Percentiles rank a stretch among this genome's conserved stretches.
Conservation (phyloP, 257 asterid genomes). For the Gentiana macrophylla region DNA sequence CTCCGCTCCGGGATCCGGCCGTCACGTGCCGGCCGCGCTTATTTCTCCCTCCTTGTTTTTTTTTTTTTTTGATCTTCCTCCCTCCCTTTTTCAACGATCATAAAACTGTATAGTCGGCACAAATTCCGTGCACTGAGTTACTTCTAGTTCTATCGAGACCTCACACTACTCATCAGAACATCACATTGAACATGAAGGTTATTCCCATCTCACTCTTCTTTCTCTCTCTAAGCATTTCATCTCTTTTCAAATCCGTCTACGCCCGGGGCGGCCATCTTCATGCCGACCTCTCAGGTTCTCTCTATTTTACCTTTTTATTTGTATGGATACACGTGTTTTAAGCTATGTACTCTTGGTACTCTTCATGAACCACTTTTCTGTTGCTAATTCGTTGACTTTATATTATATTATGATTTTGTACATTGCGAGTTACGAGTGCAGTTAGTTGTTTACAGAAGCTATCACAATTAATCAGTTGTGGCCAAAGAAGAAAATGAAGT, state of each 20-base stretch:
- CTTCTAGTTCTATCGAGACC: not conserved
- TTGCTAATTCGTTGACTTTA: not conserved
- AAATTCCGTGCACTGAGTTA: not conserved
- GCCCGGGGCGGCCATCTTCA: conserved; percentile 27
- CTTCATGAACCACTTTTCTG: not conserved
- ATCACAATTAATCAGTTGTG: not conserved
- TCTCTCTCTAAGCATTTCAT: conserved; percentile 32
- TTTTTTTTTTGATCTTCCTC: not conserved
- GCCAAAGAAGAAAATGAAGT: not conserved
- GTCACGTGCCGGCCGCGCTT: no score
- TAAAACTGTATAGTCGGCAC: no score
- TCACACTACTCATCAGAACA: conserved; percentile 1
- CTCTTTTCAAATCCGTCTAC: conserved; percentile 23
- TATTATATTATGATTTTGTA: not conserved
- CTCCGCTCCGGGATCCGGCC: no score
- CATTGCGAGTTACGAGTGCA: not conserved
- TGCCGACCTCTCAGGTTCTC: conserved; percentile 30
- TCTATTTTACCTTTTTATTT: not conserved
- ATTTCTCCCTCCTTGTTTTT: no score
- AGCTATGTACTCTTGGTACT: not conserved
- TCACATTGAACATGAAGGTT: conserved; percentile 11
- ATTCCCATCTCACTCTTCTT: conserved; percentile 25
- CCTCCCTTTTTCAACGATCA: not conserved
- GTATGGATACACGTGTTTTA: not conserved
- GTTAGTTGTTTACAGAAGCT: not conserved